A percentile compares a stretch with the other conserved stretches of the same genome.
phyloP scores from a whole-genome alignment of 345 rosid species.

The Melaleuca alternifolia region DNA sequence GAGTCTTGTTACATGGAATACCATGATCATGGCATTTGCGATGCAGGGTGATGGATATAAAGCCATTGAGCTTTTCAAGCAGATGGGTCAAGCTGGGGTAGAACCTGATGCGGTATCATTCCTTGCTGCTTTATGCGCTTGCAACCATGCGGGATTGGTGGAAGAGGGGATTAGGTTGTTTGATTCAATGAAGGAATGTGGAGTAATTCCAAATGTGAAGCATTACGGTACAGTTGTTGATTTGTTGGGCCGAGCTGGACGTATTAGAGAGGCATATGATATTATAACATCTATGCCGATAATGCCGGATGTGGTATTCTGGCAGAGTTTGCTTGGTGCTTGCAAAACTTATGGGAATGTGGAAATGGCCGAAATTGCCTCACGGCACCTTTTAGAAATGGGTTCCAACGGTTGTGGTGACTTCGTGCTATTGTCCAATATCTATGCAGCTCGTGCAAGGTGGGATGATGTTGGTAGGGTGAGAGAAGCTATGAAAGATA shows the following conservation, averaged over 20 bases:
- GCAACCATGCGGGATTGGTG: conserved; percentile 81
- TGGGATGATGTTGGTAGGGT: conserved; percentile 79
- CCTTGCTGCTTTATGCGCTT: conserved; percentile 55
- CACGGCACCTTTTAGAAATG: conserved; percentile 54
- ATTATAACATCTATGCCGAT: conserved; percentile 51
- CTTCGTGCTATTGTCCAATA: conserved; percentile 64
- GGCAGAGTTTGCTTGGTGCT: conserved; percentile 85
- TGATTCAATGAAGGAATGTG: conserved; percentile 37
- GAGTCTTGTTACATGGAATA: conserved; percentile 74
- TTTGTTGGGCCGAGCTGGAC: conserved; percentile 72
- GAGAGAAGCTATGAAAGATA: conserved; percentile 61
- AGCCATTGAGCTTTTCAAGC: conserved; percentile 53
- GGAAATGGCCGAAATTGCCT: conserved; percentile 71
- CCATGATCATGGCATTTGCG: conserved; percentile 83
- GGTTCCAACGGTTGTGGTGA: conserved; percentile 69
- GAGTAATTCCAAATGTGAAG: conserved; percentile 51
- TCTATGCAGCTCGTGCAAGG: conserved; percentile 67
- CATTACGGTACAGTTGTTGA: conserved; percentile 82
- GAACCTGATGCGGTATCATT: conserved; percentile 58
- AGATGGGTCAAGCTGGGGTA: conserved; percentile 30
- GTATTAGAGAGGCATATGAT: conserved; percentile 55
- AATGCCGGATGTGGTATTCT: conserved; percentile 57
- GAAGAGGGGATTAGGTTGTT: conserved; percentile 55
- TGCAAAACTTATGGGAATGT: conserved; percentile 53
- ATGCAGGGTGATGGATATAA: conserved; percentile 60